Percentiles rank a stretch among this genome's conserved stretches.
Conservation (phyloP, 495 filamentous ascomycete genomes). For the Daldinia caldariorum region DNA sequence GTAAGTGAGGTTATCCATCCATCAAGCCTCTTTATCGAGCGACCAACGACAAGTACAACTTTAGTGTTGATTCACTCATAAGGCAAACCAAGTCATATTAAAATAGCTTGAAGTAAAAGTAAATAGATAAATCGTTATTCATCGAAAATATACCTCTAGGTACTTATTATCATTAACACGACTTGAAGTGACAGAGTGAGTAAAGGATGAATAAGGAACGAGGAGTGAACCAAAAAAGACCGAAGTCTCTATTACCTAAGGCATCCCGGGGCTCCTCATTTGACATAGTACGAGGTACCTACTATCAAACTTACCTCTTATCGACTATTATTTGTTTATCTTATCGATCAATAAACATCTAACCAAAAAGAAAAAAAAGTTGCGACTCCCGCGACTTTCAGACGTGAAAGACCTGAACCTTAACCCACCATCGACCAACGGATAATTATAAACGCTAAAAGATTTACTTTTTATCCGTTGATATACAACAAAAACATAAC, state of each 20-base stretch:
- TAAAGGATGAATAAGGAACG: neutral
- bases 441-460: neutral
- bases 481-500: neutral
- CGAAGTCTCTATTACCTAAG: slow-evolving; percentile 8
- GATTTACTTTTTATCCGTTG: neutral
- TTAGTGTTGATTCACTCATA: neutral
- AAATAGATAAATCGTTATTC: too few species aligned
- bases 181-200: neutral
- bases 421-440: neutral
- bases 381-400: slow-evolving; percentile 4
- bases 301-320: too few species aligned
- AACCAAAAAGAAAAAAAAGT: slow-evolving; percentile 44
- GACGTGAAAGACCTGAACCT: neutral
- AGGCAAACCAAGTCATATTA: neutral
- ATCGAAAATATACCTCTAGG: neutral
- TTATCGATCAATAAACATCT: slow-evolving; percentile 47
- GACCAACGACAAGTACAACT: neutral
- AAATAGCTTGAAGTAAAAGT: neutral
- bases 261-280: too few species aligned
- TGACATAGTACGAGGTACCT: too few species aligned
- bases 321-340: slow-evolving; percentile 27
- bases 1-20: slow-evolving; percentile 1
- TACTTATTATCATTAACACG: neutral
- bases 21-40: neutral
- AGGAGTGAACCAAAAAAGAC: neutral